phyloP scores from a whole-genome alignment of 2,329 filamentous ascomycete species.

The Hymenotorrendiella dingleyae region DNA sequence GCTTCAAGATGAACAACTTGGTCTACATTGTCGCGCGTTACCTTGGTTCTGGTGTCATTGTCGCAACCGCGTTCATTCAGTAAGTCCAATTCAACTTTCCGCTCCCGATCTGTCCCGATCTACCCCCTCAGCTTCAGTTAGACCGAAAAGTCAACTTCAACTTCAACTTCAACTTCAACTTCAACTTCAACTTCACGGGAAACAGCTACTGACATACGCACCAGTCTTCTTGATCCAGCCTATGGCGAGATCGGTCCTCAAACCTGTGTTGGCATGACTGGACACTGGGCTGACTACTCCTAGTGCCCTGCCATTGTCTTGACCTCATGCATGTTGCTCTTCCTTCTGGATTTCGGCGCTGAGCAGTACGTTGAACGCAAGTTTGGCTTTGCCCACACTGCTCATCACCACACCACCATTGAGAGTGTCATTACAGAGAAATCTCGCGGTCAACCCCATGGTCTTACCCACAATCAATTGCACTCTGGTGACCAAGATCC shows the following conservation, averaged over 20 bases:
- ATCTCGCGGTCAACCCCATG: background rate
- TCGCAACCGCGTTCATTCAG: constrained; percentile 74
- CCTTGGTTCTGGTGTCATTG: constrained; percentile 71
- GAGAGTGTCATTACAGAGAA: constrained; percentile 23
- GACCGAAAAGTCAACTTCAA: too few relatives aligned
- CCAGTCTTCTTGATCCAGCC: constrained; percentile 41
- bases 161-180: background rate
- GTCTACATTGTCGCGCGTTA: constrained; percentile 60
- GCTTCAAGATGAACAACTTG: constrained; percentile 54
- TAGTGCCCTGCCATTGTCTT: constrained; percentile 38
- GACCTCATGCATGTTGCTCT: constrained; percentile 49
- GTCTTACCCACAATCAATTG: constrained; percentile 33
- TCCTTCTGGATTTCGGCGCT: constrained; percentile 57
- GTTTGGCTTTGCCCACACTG: constrained; percentile 23
- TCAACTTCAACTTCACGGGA: too few relatives aligned
- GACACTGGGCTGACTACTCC: constrained; percentile 31
- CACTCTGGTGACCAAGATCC: constrained; percentile 35
- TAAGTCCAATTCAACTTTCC: constrained; percentile 38
- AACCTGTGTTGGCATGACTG: constrained; percentile 51
- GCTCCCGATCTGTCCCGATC: too few relatives aligned
- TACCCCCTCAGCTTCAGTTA: too few relatives aligned
- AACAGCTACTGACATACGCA: too few relatives aligned
- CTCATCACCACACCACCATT: constrained; percentile 13
- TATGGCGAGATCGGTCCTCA: constrained; percentile 39
- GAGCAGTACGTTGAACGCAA: constrained; percentile 39